These are phyloP conservation scores for Puccinia polysora DNA, from an alignment of 1,284 basidiomycete species.

Conservation along the genomic window DNA sequence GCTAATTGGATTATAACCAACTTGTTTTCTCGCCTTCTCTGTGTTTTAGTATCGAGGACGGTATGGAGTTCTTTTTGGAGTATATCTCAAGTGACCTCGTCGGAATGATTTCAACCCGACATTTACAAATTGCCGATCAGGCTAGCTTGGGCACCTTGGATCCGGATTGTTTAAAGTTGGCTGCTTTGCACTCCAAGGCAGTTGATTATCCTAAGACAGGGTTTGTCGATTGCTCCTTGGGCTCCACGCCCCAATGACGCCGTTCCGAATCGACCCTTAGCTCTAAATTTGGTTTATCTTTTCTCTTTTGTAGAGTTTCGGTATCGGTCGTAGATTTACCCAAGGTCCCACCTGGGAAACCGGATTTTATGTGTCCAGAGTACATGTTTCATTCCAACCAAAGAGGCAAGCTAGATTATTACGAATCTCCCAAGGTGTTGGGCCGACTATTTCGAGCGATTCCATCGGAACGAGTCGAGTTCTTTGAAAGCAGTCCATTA, in stretches of 20 bases:
- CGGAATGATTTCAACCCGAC: constrained; percentile 59
- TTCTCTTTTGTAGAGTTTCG: constrained; percentile 3
- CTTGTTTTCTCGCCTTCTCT: neutral
- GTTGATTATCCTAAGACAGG: constrained; percentile 54
- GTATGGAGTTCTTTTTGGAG: constrained; percentile 68
- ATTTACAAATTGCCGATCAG: constrained; percentile 68
- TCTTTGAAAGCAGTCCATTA: constrained; percentile 24
- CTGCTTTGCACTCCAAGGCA: constrained; percentile 64
- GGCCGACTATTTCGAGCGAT: constrained; percentile 23
- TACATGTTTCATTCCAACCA: constrained; percentile 1
- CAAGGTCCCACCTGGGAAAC: constrained; percentile 5
- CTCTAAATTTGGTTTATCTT: neutral
- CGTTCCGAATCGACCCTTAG: neutral
- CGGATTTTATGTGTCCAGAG: constrained; percentile 41
- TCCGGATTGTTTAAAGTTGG: constrained; percentile 61
- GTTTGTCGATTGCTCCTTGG: constrained; percentile 13
- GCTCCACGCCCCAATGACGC: neutral
- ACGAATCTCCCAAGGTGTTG: constrained; percentile 21
- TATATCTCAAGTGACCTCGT: constrained; percentile 63
- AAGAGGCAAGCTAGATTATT: constrained; percentile 5
- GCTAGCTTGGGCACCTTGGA: constrained; percentile 58
- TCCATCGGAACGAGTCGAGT: constrained; percentile 21
- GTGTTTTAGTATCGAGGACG: constrained; percentile 60
- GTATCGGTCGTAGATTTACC: constrained; percentile 25
- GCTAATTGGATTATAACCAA: neutral